phyloP scores from a whole-genome alignment of 2,329 filamentous ascomycete species.

The Juglanconis oblonga region DNA sequence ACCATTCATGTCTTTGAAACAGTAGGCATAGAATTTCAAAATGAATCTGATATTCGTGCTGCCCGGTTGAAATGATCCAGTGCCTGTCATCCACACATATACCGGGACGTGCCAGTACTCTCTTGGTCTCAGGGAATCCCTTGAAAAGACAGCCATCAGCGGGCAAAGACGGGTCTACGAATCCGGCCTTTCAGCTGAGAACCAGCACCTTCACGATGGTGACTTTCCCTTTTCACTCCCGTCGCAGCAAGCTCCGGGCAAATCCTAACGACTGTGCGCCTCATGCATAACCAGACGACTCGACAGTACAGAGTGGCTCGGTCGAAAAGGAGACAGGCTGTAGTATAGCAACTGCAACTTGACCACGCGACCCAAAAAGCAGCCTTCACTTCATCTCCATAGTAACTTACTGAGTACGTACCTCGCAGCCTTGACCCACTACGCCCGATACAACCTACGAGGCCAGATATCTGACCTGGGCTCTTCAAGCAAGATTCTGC shows the following conservation, averaged over 20 bases:
- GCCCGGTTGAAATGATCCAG: too few species aligned
- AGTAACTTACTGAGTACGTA: neutral
- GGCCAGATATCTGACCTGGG: neutral
- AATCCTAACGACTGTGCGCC: neutral
- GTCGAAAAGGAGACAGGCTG: neutral
- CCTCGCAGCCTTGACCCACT: neutral
- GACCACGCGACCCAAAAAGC: neutral
- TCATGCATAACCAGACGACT: neutral
- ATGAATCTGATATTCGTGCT: too few species aligned
- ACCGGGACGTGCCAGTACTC: neutral
- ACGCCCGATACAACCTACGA: neutral
- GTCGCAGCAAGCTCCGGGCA: neutral
- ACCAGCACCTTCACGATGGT: neutral
- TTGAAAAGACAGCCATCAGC: neutral
- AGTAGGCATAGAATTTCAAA: too few species aligned
- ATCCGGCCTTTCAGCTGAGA: neutral
- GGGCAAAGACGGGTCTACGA: neutral
- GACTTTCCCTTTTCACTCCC: neutral
- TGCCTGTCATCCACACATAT: too few species aligned
- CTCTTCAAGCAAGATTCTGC: neutral
- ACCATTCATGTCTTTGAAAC: too few species aligned
- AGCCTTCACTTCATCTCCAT: neutral
- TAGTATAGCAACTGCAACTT: neutral
- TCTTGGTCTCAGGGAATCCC: neutral
- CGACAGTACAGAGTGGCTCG: neutral